phyloP scores from a whole-genome alignment of 1,284 basidiomycete species.

The Leccinum fuscescens region DNA sequence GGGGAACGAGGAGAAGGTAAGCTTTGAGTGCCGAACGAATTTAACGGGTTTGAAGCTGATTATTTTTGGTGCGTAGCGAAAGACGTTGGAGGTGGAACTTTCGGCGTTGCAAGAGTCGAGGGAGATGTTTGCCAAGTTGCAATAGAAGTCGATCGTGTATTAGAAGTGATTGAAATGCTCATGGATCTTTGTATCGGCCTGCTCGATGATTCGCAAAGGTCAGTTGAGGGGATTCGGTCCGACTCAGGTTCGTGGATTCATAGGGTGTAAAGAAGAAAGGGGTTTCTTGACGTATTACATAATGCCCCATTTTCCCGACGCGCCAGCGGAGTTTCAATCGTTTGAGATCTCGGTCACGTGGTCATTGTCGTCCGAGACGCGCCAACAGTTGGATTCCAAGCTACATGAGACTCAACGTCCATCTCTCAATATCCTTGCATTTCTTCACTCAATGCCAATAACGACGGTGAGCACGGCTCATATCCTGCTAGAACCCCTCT shows the following conservation, averaged over 20 bases:
- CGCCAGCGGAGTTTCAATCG: too few relatives aligned
- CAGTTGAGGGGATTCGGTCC: background rate
- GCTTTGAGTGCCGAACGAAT: background rate
- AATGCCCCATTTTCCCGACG: too few relatives aligned
- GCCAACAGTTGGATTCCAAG: slow-evolving; percentile 15
- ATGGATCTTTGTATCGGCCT: too few relatives aligned
- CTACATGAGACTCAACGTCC: slow-evolving; percentile 20
- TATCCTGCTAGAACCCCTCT: too few relatives aligned
- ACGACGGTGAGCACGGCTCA: slow-evolving; percentile 20
- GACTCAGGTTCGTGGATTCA: too few relatives aligned
- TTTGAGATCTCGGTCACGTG: slow-evolving; percentile 1
- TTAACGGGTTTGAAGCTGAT: background rate
- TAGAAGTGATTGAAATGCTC: too few relatives aligned
- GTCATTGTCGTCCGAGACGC: slow-evolving; percentile 24
- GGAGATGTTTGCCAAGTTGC: slow-evolving; percentile 49
- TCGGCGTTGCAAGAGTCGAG: slow-evolving; percentile 56
- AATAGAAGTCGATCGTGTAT: slow-evolving; percentile 11
- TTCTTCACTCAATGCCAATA: slow-evolving; percentile 29
- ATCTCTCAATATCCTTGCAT: background rate
- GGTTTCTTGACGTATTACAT: too few relatives aligned
- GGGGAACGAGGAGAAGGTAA: slow-evolving; percentile 78
- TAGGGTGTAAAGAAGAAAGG: too few relatives aligned
- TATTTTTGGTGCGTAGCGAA: slow-evolving; percentile 41
- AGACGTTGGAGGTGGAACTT: slow-evolving; percentile 64
- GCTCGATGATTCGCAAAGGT: slow-evolving; percentile 50